Conservation (phyloP, 2,329 filamentous ascomycete genomes). For the Diplodia scrobiculata region DNA sequence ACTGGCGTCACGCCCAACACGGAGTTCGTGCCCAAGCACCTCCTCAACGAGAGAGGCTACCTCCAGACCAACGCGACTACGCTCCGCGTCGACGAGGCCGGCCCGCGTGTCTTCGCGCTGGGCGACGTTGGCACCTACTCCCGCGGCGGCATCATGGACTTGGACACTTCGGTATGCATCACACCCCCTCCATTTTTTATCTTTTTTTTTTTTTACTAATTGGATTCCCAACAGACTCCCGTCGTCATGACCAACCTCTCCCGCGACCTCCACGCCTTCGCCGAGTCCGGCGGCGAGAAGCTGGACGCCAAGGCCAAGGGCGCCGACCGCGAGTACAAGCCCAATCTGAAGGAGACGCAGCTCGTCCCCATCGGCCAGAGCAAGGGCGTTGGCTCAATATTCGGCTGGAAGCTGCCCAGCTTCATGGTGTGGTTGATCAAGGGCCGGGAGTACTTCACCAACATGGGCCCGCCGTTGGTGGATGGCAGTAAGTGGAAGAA, state of each 20-base stretch:
- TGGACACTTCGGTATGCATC: constrained; percentile 35
- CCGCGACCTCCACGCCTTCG: constrained; percentile 48
- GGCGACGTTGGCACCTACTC: constrained; percentile 42
- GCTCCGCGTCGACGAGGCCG: constrained; percentile 37
- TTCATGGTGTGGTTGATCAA: constrained; percentile 44
- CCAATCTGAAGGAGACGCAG: constrained; percentile 35
- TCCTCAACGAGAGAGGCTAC: constrained; percentile 37
- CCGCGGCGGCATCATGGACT: constrained; percentile 38
- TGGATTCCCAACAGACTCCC: constrained; percentile 36
- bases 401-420: constrained; percentile 41
- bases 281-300: constrained; percentile 18
- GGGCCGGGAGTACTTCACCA: constrained; percentile 41
- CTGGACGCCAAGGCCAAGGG: constrained; percentile 19
- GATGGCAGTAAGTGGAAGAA: constrained; percentile 42
- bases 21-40: constrained; percentile 34
- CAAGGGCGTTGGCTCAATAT: constrained; percentile 36
- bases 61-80: constrained; percentile 35
- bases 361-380: constrained; percentile 36
- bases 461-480: constrained; percentile 36
- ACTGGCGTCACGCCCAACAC: constrained; percentile 39
- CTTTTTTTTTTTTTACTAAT: background rate
- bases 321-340: constrained; percentile 33
- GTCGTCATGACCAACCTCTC: constrained; percentile 51
- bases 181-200: too few relatives aligned
- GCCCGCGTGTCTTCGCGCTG: constrained; percentile 39